A percentile compares a stretch with the other conserved stretches of the same genome.
Conservation (phyloP, 441 rosid species). For the Eruca vesicaria region DNA sequence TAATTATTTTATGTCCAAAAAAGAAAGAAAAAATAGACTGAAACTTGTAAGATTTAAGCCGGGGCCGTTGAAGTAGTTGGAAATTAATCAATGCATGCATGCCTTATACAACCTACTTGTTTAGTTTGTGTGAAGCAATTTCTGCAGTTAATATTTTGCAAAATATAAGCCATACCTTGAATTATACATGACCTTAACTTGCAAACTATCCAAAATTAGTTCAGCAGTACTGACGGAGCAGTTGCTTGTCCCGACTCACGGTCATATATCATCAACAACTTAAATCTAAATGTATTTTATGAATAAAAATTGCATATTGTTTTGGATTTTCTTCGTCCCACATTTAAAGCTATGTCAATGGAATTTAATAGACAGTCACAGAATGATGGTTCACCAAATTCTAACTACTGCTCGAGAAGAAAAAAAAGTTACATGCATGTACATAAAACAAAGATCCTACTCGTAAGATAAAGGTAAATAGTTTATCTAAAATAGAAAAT, state of each 20-base stretch:
- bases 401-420: slow-evolving; percentile 12
- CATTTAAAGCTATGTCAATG: slow-evolving; percentile 4
- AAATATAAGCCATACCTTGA: neutral
- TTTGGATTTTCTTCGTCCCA: slow-evolving; percentile 4
- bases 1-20: neutral
- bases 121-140: neutral
- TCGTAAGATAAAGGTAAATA: neutral
- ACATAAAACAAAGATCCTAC: neutral
- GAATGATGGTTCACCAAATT: slow-evolving; percentile 33
- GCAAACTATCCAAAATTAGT: slow-evolving; percentile 19
- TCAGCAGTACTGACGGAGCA: slow-evolving; percentile 1
- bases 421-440: neutral
- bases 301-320: neutral
- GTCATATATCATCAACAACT: slow-evolving; percentile 21
- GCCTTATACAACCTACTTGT: slow-evolving; percentile 12
- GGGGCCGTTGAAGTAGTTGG: slow-evolving; percentile 30
- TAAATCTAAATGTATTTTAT: neutral
- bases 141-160: neutral
- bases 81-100: slow-evolving; percentile 22
- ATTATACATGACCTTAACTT: slow-evolving; percentile 18
- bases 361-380: slow-evolving; percentile 9
- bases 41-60: slow-evolving; percentile 14
- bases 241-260: neutral
- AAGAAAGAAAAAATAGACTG: neutral
- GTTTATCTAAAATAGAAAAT: neutral